phyloP scores from a whole-genome alignment of 768 basidiomycete species.

The Pleurotus sapidus region DNA sequence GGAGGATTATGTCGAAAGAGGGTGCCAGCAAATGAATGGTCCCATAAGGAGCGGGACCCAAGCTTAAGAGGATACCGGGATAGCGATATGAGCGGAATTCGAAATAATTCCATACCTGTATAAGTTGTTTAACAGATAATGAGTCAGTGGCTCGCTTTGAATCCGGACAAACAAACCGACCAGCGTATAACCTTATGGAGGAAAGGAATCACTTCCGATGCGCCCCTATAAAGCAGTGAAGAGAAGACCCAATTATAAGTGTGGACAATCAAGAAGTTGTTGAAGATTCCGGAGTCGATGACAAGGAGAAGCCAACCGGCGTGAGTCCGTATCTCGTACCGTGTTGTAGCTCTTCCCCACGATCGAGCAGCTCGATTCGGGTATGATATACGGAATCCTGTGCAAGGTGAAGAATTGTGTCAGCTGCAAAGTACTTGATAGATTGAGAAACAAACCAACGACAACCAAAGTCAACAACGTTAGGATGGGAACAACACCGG shows the following conservation, averaged over 20 bases:
- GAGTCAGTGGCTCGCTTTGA: conserved; percentile 31
- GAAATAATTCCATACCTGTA: conserved; percentile 18
- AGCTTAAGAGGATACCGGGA: conserved; percentile 43
- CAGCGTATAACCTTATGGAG: conserved; percentile 1
- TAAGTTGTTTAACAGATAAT: conserved; percentile 13
- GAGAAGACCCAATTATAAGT: conserved; percentile 11
- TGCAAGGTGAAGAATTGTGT: not conserved
- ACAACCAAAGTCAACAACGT: not conserved
- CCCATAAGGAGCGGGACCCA: conserved; percentile 20
- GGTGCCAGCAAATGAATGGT: conserved; percentile 25
- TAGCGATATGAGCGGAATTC: conserved; percentile 10
- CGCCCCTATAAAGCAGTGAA: conserved; percentile 6
- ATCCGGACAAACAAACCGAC: conserved; percentile 17
- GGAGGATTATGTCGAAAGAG: conserved; percentile 21
- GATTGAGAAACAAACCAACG: not conserved
- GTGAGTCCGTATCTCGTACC: not conserved
- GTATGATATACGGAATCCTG: not conserved
- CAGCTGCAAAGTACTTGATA: not conserved
- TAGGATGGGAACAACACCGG: not conserved
- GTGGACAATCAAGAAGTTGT: not conserved
- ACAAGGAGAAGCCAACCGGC: not conserved
- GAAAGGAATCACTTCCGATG: conserved; percentile 11
- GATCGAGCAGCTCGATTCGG: not conserved
- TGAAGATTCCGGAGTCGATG: not conserved
- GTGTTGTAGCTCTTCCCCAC: not conserved